These are phyloP conservation scores for Chlamydomonas incerta DNA, from an alignment of 139 green algal genomes.

Conservation along the genomic window DNA sequence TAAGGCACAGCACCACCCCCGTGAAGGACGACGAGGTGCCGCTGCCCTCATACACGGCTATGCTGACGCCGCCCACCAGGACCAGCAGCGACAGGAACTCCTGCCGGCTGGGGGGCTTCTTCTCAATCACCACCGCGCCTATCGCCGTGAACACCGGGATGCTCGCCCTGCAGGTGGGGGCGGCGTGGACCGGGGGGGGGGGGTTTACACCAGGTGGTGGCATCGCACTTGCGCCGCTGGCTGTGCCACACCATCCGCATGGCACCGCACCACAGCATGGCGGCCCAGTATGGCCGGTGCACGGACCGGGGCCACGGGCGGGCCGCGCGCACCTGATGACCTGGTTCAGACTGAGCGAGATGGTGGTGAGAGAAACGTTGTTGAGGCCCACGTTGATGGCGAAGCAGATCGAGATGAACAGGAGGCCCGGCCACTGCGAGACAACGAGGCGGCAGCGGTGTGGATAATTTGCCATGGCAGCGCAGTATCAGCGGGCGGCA, in stretches of 20 bases:
- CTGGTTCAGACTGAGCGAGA: constrained; percentile 64
- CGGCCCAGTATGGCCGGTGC: too few relatives aligned
- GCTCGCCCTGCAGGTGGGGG: constrained; percentile 27
- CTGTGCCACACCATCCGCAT: too few relatives aligned
- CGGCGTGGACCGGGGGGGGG: background rate
- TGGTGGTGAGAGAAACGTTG: constrained; percentile 55
- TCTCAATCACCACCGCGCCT: constrained; percentile 51
- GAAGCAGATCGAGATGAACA: constrained; percentile 30
- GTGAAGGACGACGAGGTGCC: background rate
- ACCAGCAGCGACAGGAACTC: constrained; percentile 57
- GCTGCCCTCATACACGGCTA: constrained; percentile 50
- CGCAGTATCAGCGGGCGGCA: too few relatives aligned
- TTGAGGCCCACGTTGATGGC: constrained; percentile 61
- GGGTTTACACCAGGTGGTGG: too few relatives aligned
- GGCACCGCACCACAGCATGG: too few relatives aligned
- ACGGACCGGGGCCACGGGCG: too few relatives aligned
- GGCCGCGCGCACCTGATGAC: constrained; percentile 56
- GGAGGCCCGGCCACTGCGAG: constrained; percentile 46
- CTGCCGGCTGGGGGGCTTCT: constrained; percentile 34
- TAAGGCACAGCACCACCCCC: constrained; percentile 50
- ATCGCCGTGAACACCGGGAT: constrained; percentile 56
- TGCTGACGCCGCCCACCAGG: constrained; percentile 53
- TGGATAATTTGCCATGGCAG: too few relatives aligned
- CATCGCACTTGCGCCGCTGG: too few relatives aligned
- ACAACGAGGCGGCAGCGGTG: too few relatives aligned